Evolutionary conservation across 176 grass and related monocot species (phyloP), one percentile per base, ranked within the genome.

Genomic region (Phragmites australis): DNA sequence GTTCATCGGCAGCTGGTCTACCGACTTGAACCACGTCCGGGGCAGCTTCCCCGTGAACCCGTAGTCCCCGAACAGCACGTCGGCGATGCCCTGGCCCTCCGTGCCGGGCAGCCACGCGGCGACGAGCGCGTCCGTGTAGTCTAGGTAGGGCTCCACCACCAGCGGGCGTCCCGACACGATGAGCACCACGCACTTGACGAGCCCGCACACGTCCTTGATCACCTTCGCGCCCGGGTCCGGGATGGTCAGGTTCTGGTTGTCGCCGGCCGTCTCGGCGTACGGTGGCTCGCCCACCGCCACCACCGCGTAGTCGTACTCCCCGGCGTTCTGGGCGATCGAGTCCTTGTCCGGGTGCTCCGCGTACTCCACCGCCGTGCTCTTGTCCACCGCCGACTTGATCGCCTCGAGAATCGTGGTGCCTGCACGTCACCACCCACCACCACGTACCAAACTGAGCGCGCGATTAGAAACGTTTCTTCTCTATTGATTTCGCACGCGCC

Each of bases 1-100:
- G 68, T 93, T 97, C 94, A 97, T 91, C 0, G 94, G 94, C 52
- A 97, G 89, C 79, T 97, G 94, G 49, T 91, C 84, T 11, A 97
- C 91, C 0, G 89, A 84, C 74, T 88, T 97, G 91, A 97, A 93
- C 94, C 94, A 97, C 22, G 91, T 97, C 39, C 91, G n/a, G 0
- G 89, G 84, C 60, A 91, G 87, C 70, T 93, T 97, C 16, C 94
- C 91, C 0, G 84, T 79, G 75, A 97, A 97, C 1, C 84, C 91
- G 39, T 93, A 88, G 76, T 97, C 91, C 0, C 94, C 94, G 44
- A 91, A 97, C 19, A 97, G 85, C 43, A 97, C 82, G 65, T 93
- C 94, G 43, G 89, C 79, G 41, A 97, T 82, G 61, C 94, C 94
- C 54, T 93, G 89, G 1, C 89, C 94, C 81, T 97, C 94, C 7